Evolutionary conservation across 2,329 filamentous ascomycete species (phyloP).

Genomic region (Capronia coronata): DNA sequence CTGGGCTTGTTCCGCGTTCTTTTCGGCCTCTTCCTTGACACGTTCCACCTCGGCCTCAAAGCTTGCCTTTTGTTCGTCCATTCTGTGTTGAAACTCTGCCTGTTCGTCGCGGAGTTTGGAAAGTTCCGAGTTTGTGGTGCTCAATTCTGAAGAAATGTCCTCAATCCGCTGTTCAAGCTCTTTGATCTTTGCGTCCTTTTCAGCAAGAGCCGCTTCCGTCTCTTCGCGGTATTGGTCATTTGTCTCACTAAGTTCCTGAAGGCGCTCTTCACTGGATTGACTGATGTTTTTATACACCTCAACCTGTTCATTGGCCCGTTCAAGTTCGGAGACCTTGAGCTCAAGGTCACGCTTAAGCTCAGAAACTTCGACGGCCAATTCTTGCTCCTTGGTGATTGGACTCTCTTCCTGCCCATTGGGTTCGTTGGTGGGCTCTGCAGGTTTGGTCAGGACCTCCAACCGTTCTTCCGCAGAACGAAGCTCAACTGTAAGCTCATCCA

Average conservation of each 20-base stretch:
- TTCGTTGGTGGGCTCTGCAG: slow-evolving; percentile 44
- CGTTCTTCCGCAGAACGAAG: slow-evolving; percentile 85
- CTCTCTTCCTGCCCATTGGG: slow-evolving; percentile 48
- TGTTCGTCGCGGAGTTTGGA: slow-evolving; percentile 73
- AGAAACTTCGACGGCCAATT: slow-evolving; percentile 73
- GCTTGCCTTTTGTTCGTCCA: slow-evolving; percentile 74
- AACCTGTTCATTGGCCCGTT: slow-evolving; percentile 70
- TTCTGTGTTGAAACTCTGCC: slow-evolving; percentile 61
- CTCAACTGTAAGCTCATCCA: slow-evolving; percentile 83
- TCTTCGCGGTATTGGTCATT: slow-evolving; percentile 86
- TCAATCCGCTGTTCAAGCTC: slow-evolving; percentile 78
- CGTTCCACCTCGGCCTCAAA: slow-evolving; percentile 73
- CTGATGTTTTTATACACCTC: slow-evolving; percentile 87
- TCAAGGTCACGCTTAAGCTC: slow-evolving; percentile 85
- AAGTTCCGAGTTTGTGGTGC: slow-evolving; percentile 73
- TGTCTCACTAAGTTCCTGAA: slow-evolving; percentile 70
- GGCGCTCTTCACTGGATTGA: slow-evolving; percentile 77
- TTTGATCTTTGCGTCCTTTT: slow-evolving; percentile 72
- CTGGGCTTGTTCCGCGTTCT: slow-evolving; percentile 69
- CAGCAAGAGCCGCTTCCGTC: slow-evolving; percentile 65
- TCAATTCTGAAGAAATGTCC: slow-evolving; percentile 75
- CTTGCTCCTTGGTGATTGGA: slow-evolving; percentile 61
- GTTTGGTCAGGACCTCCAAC: slow-evolving; percentile 68
- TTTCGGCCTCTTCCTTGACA: slow-evolving; percentile 76
- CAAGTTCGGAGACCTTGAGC: slow-evolving; percentile 69